Base-by-base conservation (phyloP, 2,329 filamentous ascomycete species). In the Apiospora malaysiana region DNA sequence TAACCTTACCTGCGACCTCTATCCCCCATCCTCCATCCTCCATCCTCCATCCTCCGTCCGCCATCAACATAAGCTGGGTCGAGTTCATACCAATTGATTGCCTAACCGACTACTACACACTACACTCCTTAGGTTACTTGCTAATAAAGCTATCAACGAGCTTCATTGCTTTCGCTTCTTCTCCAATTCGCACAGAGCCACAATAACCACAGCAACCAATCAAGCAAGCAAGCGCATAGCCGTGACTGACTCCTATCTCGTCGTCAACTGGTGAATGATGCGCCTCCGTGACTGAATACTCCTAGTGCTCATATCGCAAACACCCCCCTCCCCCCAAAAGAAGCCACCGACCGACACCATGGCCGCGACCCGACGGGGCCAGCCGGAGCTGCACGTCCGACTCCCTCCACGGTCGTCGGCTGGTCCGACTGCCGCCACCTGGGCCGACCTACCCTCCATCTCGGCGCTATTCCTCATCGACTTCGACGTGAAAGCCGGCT, bases 401-500 rank as follows among this genome's bases (percentile, higher is more conserved):
- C 73, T 79, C 18, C 79, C 47, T 75, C 77, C 32, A 73, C 68
- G 21, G 16, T 27, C 68, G 25, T 51, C 68, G 46, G 71, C 74
- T 18, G 74, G 73, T 72, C 75, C 51, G 4, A 32, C 71, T 78
- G 81, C 73, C 77, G 71, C 80, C 68, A 46, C 74, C 23, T 79
- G 82, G 27, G 78, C 83, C 72, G 87, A 89, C 73, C 82, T 87
- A 12, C 89, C 89, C 67, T 87, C 87, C 69, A 89, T 95, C 78
- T 91, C 92, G 49, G 94, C 94, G 43, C 87, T 97, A 46, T 97
- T 97, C 81, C 87, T 97, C 73, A 95, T 97, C 82, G 90, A 93
- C 79, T 97, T 97, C 83, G 94, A 97, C 82, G 92, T 95, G 83
- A 96, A 95, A 81, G 92, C 94, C 77, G 94, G 94, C 85, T 97